Percentiles rank a stretch among this genome's conserved stretches.
phyloP scores from a whole-genome alignment of 2,329 filamentous ascomycete genomes.

The Seiridium cupressi region DNA sequence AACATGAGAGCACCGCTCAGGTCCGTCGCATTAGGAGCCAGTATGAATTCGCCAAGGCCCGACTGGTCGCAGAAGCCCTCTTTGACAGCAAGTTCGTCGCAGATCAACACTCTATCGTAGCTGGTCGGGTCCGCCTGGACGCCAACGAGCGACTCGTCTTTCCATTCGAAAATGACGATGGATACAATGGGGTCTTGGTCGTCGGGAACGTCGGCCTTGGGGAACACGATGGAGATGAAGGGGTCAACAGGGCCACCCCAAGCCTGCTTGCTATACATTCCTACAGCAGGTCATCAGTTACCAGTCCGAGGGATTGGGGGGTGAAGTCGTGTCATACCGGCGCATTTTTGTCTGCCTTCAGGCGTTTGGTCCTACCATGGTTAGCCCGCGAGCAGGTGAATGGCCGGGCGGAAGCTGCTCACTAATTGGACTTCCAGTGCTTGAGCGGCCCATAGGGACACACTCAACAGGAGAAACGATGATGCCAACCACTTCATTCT shows the following conservation, averaged over 20 bases:
- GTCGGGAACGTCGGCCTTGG: conserved; percentile 56
- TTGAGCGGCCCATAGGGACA: conserved; percentile 51
- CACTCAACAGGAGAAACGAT: conserved; percentile 47
- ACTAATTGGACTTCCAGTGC: conserved; percentile 61
- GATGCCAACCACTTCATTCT: conserved; percentile 56
- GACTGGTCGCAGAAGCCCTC: conserved; percentile 70
- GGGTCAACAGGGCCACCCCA: conserved; percentile 90
- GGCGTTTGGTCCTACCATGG: conserved; percentile 67
- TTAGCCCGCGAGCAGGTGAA: neutral
- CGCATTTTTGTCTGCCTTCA: conserved; percentile 78
- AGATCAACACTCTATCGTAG: conserved; percentile 65
- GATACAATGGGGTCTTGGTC: conserved; percentile 74
- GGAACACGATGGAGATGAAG: conserved; percentile 83
- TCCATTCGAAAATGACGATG: conserved; percentile 92
- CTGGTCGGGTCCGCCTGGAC: conserved; percentile 44
- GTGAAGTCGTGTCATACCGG: conserved; percentile 40
- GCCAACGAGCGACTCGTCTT: conserved; percentile 77
- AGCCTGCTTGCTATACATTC: conserved; percentile 88
- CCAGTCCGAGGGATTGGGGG: conserved; percentile 7
- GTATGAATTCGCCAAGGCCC: conserved; percentile 82
- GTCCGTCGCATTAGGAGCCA: conserved; percentile 72
- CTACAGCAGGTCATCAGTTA: conserved; percentile 37
- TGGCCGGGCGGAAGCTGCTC: conserved; percentile 18
- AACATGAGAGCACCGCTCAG: conserved; percentile 70
- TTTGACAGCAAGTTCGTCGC: conserved; percentile 68